These are phyloP conservation scores for Pythium utonaiense DNA, from an alignment of 352 stramenopile genomes.

Conservation along the genomic window DNA sequence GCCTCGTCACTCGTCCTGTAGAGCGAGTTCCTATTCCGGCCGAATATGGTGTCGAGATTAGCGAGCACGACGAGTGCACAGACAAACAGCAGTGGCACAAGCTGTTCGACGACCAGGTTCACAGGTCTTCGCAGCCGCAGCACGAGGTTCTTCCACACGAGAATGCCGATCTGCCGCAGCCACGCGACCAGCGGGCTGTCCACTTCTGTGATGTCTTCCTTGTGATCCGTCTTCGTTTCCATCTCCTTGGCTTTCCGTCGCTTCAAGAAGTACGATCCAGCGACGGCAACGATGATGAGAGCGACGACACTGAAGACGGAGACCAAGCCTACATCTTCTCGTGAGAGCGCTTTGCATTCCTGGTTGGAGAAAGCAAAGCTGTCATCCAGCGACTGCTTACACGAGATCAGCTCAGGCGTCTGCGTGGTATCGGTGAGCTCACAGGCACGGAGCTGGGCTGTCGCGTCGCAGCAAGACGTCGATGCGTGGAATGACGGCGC, in stretches of 20 bases:
- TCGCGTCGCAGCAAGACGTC: conserved; percentile 27
- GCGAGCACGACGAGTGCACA: conserved; percentile 30
- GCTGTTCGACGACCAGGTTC: conserved; percentile 29
- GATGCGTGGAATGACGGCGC: conserved; percentile 16
- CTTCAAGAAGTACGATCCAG: background rate
- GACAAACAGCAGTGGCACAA: conserved; percentile 40
- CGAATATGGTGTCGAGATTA: conserved; percentile 31
- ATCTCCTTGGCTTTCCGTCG: background rate
- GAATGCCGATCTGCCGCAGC: conserved; percentile 26
- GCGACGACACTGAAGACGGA: conserved; percentile 1
- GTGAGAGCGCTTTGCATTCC: conserved; percentile 16
- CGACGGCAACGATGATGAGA: background rate
- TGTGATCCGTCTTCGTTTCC: background rate
- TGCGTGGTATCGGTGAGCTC: conserved; percentile 1
- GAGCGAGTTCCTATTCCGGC: background rate
- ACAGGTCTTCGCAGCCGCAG: conserved; percentile 26
- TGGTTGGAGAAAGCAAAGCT: conserved; percentile 25
- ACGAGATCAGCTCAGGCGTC: conserved; percentile 6
- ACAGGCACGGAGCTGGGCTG: conserved; percentile 19
- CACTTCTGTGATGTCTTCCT: background rate
- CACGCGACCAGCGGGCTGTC: conserved; percentile 8
- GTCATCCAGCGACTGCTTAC: conserved; percentile 22
- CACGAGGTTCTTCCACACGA: conserved; percentile 46
- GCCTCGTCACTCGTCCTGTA: conserved; percentile 2
- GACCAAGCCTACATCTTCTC: conserved; percentile 15